Evolutionary conservation across 352 stramenopile species (phyloP).

Genomic region (Peronosclerospora sorghi): DNA sequence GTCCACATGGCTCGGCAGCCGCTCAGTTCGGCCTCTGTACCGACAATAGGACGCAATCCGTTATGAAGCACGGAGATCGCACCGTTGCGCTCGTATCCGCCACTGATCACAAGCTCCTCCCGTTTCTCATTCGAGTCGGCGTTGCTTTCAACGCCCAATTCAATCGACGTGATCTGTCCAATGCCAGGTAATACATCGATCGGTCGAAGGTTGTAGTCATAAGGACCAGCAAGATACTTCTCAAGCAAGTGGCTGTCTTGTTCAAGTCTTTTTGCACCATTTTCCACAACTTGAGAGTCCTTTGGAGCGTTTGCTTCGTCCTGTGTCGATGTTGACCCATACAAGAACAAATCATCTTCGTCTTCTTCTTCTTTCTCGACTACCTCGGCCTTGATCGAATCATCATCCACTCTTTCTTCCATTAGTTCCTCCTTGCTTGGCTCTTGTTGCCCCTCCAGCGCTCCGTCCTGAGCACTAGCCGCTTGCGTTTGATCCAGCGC

Average conservation of each 20-base stretch:
- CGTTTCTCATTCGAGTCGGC: slow-evolving; percentile 65
- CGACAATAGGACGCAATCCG: slow-evolving; percentile 72
- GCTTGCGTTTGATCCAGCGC: slow-evolving; percentile 33
- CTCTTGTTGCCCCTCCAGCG: slow-evolving; percentile 13
- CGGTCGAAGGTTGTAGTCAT: slow-evolving; percentile 42
- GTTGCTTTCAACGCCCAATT: slow-evolving; percentile 66
- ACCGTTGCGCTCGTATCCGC: slow-evolving; percentile 45
- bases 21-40: slow-evolving; percentile 67
- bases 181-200: slow-evolving; percentile 64
- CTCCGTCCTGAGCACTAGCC: slow-evolving; percentile 6
- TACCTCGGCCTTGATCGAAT: neutral
- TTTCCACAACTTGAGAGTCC: neutral
- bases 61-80: slow-evolving; percentile 72
- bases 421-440: slow-evolving; percentile 16
- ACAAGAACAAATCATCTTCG: slow-evolving; percentile 68
- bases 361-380: slow-evolving; percentile 14
- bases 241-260: slow-evolving; percentile 2
- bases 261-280: slow-evolving; percentile 6
- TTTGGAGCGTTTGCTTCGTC: slow-evolving; percentile 10
- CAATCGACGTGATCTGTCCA: slow-evolving; percentile 75
- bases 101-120: slow-evolving; percentile 71
- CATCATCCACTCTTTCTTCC: slow-evolving; percentile 1
- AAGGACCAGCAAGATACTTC: slow-evolving; percentile 15
- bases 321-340: slow-evolving; percentile 30
- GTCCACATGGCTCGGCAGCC: slow-evolving; percentile 83